phyloP scores from a whole-genome alignment of 805 yeast genomes.

The Zygotorulaspora sp. region DNA sequence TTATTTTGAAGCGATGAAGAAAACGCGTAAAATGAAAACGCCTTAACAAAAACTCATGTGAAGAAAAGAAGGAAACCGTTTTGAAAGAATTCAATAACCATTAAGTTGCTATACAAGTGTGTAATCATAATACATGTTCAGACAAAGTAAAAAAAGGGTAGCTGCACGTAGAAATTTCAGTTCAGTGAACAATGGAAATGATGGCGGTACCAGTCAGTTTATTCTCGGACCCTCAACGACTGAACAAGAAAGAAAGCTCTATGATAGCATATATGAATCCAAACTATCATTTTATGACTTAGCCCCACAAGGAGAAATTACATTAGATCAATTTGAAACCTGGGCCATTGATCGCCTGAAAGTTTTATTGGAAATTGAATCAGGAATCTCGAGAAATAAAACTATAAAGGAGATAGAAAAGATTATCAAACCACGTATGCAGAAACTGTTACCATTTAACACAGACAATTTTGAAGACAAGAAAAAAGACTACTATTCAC shows the following conservation, averaged over 20 bases:
- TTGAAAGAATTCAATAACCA: no score
- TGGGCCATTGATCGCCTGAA: conserved; percentile 94
- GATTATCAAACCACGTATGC: conserved; percentile 59
- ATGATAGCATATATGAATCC: conserved; percentile 45
- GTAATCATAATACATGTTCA: conserved; percentile 61
- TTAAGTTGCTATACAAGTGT: no score
- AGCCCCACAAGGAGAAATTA: conserved; percentile 82
- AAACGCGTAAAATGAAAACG: no score
- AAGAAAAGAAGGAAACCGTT: no score
- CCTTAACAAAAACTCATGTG: no score
- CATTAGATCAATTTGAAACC: conserved; percentile 85
- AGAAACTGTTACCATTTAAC: conserved; percentile 54
- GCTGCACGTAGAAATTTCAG: conserved; percentile 67
- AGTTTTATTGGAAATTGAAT: conserved; percentile 79
- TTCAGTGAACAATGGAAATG: conserved; percentile 22
- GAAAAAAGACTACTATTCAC: conserved; percentile 87
- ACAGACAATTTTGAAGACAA: conserved; percentile 54
- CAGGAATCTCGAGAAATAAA: conserved; percentile 61
- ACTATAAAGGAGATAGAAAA: conserved; percentile 59
- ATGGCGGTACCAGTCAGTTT: conserved; percentile 27
- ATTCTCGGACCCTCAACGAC: conserved; percentile 19
- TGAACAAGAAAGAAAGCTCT: conserved; percentile 35
- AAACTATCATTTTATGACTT: conserved; percentile 68
- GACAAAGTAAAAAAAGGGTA: conserved; percentile 69
- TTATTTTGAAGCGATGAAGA: no score